Base-by-base conservation (phyloP, 441 rosid species). In the Erodium trifolium region DNA sequence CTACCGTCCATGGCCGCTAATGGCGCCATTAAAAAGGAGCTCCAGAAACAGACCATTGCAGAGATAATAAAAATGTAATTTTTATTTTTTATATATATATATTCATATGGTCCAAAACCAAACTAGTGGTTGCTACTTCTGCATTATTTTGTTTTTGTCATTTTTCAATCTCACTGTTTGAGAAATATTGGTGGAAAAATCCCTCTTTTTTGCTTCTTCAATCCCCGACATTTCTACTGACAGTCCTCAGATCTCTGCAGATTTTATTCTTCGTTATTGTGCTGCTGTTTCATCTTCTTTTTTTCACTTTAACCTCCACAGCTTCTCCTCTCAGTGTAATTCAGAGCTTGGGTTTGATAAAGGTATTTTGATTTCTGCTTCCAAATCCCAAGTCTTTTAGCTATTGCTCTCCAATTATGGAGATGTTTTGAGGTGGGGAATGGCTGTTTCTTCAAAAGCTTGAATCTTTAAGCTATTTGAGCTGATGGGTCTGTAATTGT, bases 211-310 rank as follows among this genome's bases (percentile, higher is more conserved):
- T 68, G 60, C 60, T 27, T 9, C 69, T 19, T 29, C 18, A 23
- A 19, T 51, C 13, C 71, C 23, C 71, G 6, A 29, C 73, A 29
- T 18, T 37, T 37, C 11, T 45, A 8, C 73, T 74, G 77, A 74
- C 77, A 74, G 31, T 23, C 72, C 57, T 65, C 76, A 65, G 72
- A 68, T 73, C 69, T 73, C 64, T 66, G 68, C 76, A 23, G 55
- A 23, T 66, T 31, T 18, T 7, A 47, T 64, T 18, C 62, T 49
- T 53, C 16, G 18, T 16, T 9, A 2, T 12, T 60, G 71, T 64
- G 18, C 11, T 12, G 10, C n/a, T 2, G 60, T 12, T 65, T 64
- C 34, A 29, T 37, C 37, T 37, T 37, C 13, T 53, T 63, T 43
- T 19, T 62, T 65, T 23, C 27, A 19, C 17, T 63, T 10, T 67